phyloP scores from a whole-genome alignment of 495 filamentous ascomycete genomes.

The Neurospora hispaniola region DNA sequence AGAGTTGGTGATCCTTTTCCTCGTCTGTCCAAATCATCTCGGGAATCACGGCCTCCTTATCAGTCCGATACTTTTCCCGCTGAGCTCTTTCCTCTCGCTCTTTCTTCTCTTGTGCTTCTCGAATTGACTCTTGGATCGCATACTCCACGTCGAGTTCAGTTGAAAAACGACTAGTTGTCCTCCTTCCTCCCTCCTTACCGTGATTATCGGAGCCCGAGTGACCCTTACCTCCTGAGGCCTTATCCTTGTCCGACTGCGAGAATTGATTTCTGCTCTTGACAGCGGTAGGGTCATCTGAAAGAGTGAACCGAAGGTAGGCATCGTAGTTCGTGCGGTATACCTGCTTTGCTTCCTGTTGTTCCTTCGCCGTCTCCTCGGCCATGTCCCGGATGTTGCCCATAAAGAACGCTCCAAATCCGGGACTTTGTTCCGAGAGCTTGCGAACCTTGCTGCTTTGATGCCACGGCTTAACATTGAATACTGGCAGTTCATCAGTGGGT shows the following conservation, averaged over 20 bases:
- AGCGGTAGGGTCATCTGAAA: slow-evolving; percentile 40
- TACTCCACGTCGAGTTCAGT: slow-evolving; percentile 67
- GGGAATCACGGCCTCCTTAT: slow-evolving; percentile 78
- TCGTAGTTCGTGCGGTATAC: slow-evolving; percentile 35
- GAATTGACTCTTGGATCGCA: slow-evolving; percentile 65
- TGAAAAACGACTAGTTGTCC: slow-evolving; percentile 39
- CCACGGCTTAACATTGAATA: slow-evolving; percentile 32
- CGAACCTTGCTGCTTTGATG: slow-evolving; percentile 27
- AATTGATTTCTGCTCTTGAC: slow-evolving; percentile 36
- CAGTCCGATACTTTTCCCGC: slow-evolving; percentile 62
- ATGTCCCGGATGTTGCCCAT: slow-evolving; percentile 18
- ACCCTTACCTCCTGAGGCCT: slow-evolving; percentile 16
- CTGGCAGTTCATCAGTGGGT: slow-evolving; percentile 35
- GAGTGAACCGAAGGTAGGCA: slow-evolving; percentile 37
- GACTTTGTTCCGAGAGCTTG: slow-evolving; percentile 18
- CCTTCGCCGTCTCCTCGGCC: slow-evolving; percentile 5
- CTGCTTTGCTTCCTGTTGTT: slow-evolving; percentile 21
- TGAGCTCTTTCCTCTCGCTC: slow-evolving; percentile 58
- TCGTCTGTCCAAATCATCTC: slow-evolving; percentile 52
- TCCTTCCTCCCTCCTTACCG: slow-evolving; percentile 49
- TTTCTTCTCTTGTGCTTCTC: slow-evolving; percentile 61
- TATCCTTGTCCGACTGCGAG: slow-evolving; percentile 10
- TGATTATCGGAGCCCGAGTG: slow-evolving; percentile 32
- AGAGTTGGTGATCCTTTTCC: slow-evolving; percentile 43
- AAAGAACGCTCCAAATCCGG: slow-evolving; percentile 25